Evolutionary conservation across 1,284 basidiomycete genomes (phyloP).

Genomic region (Apiotrichum akiyoshidainum): DNA sequence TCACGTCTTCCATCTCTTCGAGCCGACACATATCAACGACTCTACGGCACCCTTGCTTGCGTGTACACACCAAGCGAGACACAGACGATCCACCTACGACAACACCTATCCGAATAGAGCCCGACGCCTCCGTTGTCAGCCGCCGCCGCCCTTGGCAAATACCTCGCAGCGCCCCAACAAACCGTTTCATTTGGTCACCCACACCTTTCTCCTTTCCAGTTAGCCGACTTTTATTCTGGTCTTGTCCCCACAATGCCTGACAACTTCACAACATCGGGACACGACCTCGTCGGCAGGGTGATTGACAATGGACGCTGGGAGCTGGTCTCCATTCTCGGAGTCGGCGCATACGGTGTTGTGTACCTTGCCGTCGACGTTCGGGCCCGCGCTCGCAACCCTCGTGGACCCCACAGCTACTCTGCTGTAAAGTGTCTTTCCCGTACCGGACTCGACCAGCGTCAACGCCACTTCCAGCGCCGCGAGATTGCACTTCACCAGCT

Average conservation of each 20-base stretch:
- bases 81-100: no score
- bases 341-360: conserved; percentile 94
- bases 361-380: conserved; percentile 74
- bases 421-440: conserved; percentile 85
- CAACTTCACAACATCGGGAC: conserved; percentile 41
- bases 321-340: conserved; percentile 75
- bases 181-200: no score
- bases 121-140: no score
- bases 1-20: not conserved
- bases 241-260: conserved; percentile 30
- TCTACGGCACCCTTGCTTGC: no score
- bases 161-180: no score
- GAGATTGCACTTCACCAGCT: conserved; percentile 63
- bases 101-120: no score
- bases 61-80: no score
- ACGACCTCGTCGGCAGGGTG: conserved; percentile 52
- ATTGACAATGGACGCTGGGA: conserved; percentile 80
- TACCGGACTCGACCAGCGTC: conserved; percentile 63
- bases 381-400: conserved; percentile 11
- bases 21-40: not conserved
- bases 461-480: conserved; percentile 70
- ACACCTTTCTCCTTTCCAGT: not conserved
- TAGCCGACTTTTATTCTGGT: not conserved
- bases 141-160: no score
- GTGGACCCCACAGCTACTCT: conserved; percentile 56